Base-by-base conservation (phyloP, 768 basidiomycete genomes). In the Sistotremastrum niveocremeum region DNA sequence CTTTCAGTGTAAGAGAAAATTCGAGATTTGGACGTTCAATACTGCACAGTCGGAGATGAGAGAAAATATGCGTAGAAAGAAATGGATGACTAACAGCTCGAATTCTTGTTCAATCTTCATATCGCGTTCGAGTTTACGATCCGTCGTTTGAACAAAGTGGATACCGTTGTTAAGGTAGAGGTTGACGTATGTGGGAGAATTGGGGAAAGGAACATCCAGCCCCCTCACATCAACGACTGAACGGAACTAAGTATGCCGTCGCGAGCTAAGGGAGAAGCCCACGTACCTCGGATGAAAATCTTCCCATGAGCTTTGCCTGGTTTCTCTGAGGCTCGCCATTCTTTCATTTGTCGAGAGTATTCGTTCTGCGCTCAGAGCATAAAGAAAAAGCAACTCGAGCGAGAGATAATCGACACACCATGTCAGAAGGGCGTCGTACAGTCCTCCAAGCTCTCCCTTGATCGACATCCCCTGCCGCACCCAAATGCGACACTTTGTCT, bases 151-250 rank as follows among this genome's bases (percentile, higher is more conserved):
- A 34, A 97, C 93, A 52, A 84, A 91, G 61, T 95, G 91, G 42
- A 97, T 93, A 6, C 91, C 93, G 56, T 98, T 98, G 63, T 98
- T 95, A 50, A 98, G 70, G 0, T 88, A 89, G 60, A 88, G 88
- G 7, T 81, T 82, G 48, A 95, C 66, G 30, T 67, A 71, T 0
- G 91, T 90, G 0, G 74, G 63, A 51, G 86, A 71, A n/a, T 66
- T 64, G 0, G 91, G 93, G 32, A 97, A 53, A 1, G 93, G 91
- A 33, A 95, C 65, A 46, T 74, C 69, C 35, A 95, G 67, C 41
- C 72, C 74, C 54, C 75, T 83, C 48, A 90, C 71, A 34, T 81
- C 79, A 34, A 87, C 60, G 28, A 97, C 93, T 94, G 53, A 36
- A 8, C n/a, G 40, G 57, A 29, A 60, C 45, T 41, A 46, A 20